Conservation (phyloP, 2,329 filamentous ascomycete genomes). For the Colletotrichum sidae region DNA sequence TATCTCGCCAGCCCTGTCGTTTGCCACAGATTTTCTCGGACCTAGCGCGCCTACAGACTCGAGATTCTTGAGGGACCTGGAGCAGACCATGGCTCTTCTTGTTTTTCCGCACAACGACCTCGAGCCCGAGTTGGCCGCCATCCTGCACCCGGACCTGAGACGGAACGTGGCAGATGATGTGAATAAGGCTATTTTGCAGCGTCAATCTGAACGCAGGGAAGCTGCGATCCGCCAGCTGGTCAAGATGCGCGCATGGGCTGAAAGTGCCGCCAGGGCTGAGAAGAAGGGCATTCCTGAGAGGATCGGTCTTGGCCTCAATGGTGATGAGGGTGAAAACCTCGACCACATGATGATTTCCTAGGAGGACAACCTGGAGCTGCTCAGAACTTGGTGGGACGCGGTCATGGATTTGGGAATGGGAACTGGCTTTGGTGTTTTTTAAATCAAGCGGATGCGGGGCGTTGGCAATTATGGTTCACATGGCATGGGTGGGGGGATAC, state of each 20-base stretch:
- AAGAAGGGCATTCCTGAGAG: constrained; percentile 54
- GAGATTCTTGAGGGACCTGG: constrained; percentile 86
- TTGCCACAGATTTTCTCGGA: constrained; percentile 88
- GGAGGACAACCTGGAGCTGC: background rate
- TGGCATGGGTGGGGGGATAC: constrained; percentile 19
- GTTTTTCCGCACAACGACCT: constrained; percentile 88
- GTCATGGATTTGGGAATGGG: background rate
- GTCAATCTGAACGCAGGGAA: constrained; percentile 79
- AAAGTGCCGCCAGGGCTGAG: constrained; percentile 66
- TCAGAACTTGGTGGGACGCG: background rate
- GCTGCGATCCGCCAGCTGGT: constrained; percentile 86
- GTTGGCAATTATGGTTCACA: background rate
- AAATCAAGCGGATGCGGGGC: background rate
- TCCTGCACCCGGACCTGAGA: constrained; percentile 84
- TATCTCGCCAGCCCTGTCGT: constrained; percentile 83
- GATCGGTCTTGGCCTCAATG: constrained; percentile 53
- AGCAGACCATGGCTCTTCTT: constrained; percentile 91
- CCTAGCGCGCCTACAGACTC: constrained; percentile 86
- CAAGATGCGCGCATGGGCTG: constrained; percentile 86
- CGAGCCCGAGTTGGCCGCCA: constrained; percentile 77
- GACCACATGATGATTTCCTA: constrained; percentile 38
- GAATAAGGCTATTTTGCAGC: constrained; percentile 86
- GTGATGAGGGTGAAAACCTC: constrained; percentile 40
- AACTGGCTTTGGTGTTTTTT: background rate
- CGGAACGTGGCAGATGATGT: constrained; percentile 87